Percentiles rank a stretch among this genome's conserved stretches.
Conservation (phyloP, 2,329 filamentous ascomycete genomes). For the Chalaropsis ovoidea region DNA sequence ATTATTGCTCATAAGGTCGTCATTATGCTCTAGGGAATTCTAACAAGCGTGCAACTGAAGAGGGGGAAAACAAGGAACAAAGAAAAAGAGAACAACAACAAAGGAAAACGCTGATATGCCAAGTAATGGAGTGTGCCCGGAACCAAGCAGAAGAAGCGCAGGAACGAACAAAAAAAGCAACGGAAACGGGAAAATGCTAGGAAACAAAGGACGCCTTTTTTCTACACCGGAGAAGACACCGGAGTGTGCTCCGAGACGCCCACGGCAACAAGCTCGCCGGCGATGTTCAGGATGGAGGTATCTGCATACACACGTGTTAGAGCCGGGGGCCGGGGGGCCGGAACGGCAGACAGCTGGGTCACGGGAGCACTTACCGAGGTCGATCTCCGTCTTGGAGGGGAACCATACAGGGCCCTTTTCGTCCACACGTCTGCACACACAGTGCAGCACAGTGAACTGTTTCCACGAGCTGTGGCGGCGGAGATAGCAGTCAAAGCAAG, state of each 20-base stretch:
- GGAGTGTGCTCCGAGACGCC: conserved; percentile 15
- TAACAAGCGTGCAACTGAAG: conserved; percentile 1
- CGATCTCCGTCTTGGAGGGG: conserved; percentile 23
- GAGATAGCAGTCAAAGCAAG: conserved; percentile 23
- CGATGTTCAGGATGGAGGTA: conserved; percentile 17
- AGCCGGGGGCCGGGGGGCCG: neutral
- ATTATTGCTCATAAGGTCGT: conserved; percentile 12
- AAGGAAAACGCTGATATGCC: conserved; percentile 2
- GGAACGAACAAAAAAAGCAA: neutral
- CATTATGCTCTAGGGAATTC: conserved; percentile 13
- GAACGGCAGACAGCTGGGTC: too few species aligned
- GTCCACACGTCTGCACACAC: conserved; percentile 19
- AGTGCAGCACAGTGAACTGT: conserved; percentile 24
- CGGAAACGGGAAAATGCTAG: neutral
- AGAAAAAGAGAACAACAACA: neutral
- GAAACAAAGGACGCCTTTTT: neutral
- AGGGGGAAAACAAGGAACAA: neutral
- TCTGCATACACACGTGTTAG: conserved; percentile 17
- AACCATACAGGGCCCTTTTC: conserved; percentile 24
- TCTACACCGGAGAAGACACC: conserved; percentile 10
- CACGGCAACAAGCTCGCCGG: conserved; percentile 18
- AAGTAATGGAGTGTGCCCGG: neutral
- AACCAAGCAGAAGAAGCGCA: neutral
- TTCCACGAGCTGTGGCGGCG: conserved; percentile 20
- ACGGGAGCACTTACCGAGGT: conserved; percentile 17